Evolutionary conservation across 2,329 filamentous ascomycete species (phyloP).

Genomic region (Verticillium dahliae): DNA sequence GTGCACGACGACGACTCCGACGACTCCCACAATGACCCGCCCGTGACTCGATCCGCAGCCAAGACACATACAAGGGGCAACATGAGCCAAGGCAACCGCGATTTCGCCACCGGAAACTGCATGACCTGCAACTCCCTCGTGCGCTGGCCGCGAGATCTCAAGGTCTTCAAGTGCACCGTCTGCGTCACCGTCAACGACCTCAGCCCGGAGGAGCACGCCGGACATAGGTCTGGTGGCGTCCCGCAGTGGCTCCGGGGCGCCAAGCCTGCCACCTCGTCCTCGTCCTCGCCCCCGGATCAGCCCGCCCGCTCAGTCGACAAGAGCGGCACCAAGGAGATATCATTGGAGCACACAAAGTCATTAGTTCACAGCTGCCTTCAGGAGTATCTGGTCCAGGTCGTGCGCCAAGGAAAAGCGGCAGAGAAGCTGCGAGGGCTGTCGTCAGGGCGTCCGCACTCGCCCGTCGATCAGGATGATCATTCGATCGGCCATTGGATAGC

Average conservation of each 20-base stretch:
- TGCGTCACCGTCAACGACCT: constrained; percentile 84
- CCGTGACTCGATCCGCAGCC: constrained; percentile 10
- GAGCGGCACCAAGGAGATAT: constrained; percentile 31
- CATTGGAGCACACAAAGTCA: constrained; percentile 50
- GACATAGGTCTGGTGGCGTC: constrained; percentile 4
- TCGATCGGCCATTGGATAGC: not conserved
- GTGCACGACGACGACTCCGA: constrained; percentile 23
- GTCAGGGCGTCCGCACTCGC: not conserved
- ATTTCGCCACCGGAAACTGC: constrained; percentile 66
- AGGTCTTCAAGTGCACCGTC: constrained; percentile 74
- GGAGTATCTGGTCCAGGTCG: constrained; percentile 24
- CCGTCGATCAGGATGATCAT: constrained; percentile 9
- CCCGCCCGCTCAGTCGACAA: constrained; percentile 4
- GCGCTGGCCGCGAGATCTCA: constrained; percentile 68
- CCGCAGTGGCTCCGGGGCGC: constrained; percentile 11
- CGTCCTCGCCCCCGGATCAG: constrained; percentile 8
- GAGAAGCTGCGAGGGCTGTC: not conserved
- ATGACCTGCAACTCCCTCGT: constrained; percentile 81
- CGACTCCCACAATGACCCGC: constrained; percentile 17
- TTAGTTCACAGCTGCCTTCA: constrained; percentile 37
- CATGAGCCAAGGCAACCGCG: constrained; percentile 32
- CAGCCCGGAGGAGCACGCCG: constrained; percentile 3
- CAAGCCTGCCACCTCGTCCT: constrained; percentile 1
- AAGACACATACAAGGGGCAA: constrained; percentile 26
- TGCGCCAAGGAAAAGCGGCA: constrained; percentile 8